These are phyloP conservation scores for Trichaptum fuscoviolaceum DNA, from an alignment of 768 basidiomycete species.

Conservation along the genomic window DNA sequence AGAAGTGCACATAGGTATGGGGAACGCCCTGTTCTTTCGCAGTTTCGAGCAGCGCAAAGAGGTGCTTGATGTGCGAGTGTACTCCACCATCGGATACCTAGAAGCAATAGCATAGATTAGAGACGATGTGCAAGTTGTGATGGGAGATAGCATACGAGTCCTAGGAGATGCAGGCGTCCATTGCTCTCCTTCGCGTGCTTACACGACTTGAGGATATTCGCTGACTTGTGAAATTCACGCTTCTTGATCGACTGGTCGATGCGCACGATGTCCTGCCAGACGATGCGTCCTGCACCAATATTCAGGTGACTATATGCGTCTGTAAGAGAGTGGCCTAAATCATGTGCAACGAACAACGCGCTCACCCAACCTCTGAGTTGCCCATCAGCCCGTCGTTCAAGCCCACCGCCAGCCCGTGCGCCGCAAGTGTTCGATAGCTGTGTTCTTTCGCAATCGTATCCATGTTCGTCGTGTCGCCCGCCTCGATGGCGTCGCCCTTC, in stretches of 20 bases:
- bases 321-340: not conserved
- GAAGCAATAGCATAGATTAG: conserved; percentile 7
- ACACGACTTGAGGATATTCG: conserved; percentile 64
- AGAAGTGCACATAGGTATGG: conserved; percentile 87
- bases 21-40: conserved; percentile 84
- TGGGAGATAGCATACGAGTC: conserved; percentile 51
- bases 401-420: conserved; percentile 90
- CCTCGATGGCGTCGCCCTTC: conserved; percentile 87
- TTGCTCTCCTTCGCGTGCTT: conserved; percentile 77
- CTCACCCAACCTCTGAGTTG: conserved; percentile 95
- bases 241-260: conserved; percentile 93
- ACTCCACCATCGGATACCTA: conserved; percentile 94
- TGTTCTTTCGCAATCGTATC: conserved; percentile 77
- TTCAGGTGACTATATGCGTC: conserved; percentile 71
- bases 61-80: conserved; percentile 91
- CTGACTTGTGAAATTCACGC: conserved; percentile 75
- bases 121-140: conserved; percentile 8
- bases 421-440: conserved; percentile 64
- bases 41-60: conserved; percentile 85
- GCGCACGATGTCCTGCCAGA: conserved; percentile 97
- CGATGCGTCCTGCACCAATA: conserved; percentile 90
- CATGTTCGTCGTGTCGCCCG: conserved; percentile 84
- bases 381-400: conserved; percentile 95
- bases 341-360: conserved; percentile 8
- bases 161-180: conserved; percentile 84